Conservation (phyloP, 176 grass and related monocot genomes). For the Tillandsia leiboldiana region DNA sequence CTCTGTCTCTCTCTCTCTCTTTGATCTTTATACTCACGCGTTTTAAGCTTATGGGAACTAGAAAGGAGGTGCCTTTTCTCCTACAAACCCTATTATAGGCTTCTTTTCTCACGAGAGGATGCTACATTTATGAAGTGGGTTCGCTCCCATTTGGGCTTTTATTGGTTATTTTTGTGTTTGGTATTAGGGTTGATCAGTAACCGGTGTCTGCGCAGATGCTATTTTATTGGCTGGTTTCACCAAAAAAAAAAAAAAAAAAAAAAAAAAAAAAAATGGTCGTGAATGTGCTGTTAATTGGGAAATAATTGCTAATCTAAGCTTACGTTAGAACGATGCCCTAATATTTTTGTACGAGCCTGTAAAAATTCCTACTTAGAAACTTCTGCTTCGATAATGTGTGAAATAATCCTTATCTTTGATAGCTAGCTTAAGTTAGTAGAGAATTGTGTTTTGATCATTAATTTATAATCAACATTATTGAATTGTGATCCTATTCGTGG, state of each 20-base stretch:
- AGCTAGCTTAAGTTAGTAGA: no score
- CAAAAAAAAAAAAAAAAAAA: no score
- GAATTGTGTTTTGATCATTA: neutral
- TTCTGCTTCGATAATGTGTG: neutral
- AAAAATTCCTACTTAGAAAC: neutral
- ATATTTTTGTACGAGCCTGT: no score
- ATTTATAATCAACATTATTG: neutral
- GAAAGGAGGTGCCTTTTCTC: neutral
- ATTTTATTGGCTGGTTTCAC: neutral
- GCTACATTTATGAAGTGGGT: neutral
- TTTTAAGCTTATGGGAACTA: neutral
- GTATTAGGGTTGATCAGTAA: neutral
- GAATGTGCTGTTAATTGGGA: no score
- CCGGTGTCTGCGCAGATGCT: neutral
- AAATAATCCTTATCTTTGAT: no score
- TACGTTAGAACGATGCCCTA: no score
- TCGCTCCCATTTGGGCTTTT: neutral
- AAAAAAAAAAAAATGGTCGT: no score
- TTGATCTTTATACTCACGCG: neutral
- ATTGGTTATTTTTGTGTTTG: neutral
- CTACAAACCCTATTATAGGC: neutral
- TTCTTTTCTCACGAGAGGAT: neutral
- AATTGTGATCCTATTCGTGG: neutral
- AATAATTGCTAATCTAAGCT: no score
- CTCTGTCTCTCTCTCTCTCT: slow-evolving; percentile 4